A percentile compares a stretch with the other conserved stretches of the same genome.
These are phyloP conservation scores for Candida manassasensis DNA, from an alignment of 805 yeast genomes.

Conservation along the genomic window DNA sequence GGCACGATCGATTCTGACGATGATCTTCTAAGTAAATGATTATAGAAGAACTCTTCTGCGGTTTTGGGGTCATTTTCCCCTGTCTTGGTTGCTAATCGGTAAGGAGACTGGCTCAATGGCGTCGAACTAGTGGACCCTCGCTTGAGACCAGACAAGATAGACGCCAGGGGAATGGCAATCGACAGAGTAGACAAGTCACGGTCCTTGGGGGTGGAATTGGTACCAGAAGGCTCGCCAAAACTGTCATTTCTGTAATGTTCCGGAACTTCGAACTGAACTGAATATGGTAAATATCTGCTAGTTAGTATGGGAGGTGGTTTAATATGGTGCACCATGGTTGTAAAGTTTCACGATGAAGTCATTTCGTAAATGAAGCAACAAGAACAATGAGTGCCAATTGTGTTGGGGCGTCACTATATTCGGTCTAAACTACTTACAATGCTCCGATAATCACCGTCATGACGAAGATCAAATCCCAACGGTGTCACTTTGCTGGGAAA, in stretches of 20 bases:
- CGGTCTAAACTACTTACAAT: conserved; percentile 40
- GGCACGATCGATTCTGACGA: conserved; percentile 1
- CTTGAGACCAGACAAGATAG: conserved; percentile 1
- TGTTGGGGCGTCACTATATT: background rate
- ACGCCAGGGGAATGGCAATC: conserved; percentile 3
- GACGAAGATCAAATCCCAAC: no score
- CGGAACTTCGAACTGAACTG: conserved; percentile 60
- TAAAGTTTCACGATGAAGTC: no score
- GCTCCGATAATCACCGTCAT: conserved; percentile 74
- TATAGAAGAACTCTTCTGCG: conserved; percentile 51
- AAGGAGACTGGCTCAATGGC: conserved; percentile 1
- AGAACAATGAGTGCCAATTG: background rate
- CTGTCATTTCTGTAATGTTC: conserved; percentile 8
- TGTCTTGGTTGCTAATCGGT: background rate
- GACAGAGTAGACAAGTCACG: background rate
- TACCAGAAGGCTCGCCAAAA: background rate
- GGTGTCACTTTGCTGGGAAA: no score
- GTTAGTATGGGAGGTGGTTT: conserved; percentile 21
- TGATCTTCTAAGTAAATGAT: conserved; percentile 4
- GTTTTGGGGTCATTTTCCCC: conserved; percentile 28
- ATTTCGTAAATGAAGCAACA: no score
- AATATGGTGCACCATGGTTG: no score
- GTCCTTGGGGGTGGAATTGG: background rate
- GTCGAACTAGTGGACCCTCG: background rate
- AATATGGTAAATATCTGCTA: conserved; percentile 61